These are phyloP conservation scores for Phytopythium delawarense DNA, from an alignment of 352 stramenopile genomes.

Conservation along the genomic window DNA sequence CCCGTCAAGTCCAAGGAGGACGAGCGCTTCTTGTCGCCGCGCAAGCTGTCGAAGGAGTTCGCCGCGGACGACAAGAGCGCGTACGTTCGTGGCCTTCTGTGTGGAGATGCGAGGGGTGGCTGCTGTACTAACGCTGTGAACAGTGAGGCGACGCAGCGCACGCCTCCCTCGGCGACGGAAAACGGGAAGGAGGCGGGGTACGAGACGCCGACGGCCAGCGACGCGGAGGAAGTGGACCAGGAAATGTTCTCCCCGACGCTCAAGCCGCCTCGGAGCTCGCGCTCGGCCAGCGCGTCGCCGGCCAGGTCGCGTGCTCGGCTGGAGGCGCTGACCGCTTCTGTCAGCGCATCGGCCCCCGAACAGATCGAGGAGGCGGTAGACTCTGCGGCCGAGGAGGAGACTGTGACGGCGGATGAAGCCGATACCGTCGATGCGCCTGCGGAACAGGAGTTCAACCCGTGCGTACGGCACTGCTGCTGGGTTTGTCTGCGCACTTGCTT, in stretches of 20 bases:
- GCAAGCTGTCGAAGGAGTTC: conserved; percentile 60
- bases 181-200: conserved; percentile 1
- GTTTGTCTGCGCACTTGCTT: not conserved
- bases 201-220: conserved; percentile 7
- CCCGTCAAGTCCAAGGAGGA: conserved; percentile 22
- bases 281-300: conserved; percentile 32
- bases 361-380: conserved; percentile 22
- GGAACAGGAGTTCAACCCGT: conserved; percentile 83
- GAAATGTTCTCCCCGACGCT: conserved; percentile 76
- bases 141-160: not conserved
- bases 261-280: conserved; percentile 43
- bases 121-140: not conserved
- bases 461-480: conserved; percentile 12
- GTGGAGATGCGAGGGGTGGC: too few species aligned
- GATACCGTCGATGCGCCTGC: conserved; percentile 23
- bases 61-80: conserved; percentile 19
- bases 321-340: conserved; percentile 16
- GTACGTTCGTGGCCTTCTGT: conserved; percentile 1
- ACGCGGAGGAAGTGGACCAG: conserved; percentile 30
- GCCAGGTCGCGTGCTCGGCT: conserved; percentile 21
- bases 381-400: conserved; percentile 14
- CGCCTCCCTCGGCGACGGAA: not conserved
- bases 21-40: conserved; percentile 57
- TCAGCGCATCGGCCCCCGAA: conserved; percentile 19
- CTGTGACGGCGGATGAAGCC: conserved; percentile 23